A percentile compares a stretch with the other conserved stretches of the same genome.
These are phyloP conservation scores for Fusarium pseudonygamai DNA, from an alignment of 2,329 filamentous ascomycete species.

Conservation along the genomic window DNA sequence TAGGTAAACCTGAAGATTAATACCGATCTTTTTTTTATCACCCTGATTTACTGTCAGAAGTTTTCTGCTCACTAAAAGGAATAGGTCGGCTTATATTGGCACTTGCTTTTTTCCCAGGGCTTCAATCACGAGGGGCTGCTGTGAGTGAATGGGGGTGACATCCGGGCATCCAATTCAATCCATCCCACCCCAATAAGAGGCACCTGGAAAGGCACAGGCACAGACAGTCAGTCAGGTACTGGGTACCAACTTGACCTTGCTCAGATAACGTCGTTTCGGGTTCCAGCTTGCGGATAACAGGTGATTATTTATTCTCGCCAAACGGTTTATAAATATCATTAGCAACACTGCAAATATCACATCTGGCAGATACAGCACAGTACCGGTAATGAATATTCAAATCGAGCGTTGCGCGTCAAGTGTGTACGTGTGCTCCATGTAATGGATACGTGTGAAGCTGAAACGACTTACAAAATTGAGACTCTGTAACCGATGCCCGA, in stretches of 20 bases:
- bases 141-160: slow-evolving; percentile 4
- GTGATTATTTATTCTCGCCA: background rate
- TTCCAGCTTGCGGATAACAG: background rate
- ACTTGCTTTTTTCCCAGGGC: slow-evolving; percentile 1
- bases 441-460: slow-evolving; percentile 19
- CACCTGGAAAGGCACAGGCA: slow-evolving; percentile 7
- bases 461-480: slow-evolving; percentile 23
- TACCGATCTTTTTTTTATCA: background rate
- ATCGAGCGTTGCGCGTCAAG: slow-evolving; percentile 16
- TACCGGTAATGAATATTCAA: background rate
- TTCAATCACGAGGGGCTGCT: slow-evolving; percentile 14
- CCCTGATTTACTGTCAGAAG: background rate
- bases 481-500: slow-evolving; percentile 8
- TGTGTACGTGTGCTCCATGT: background rate
- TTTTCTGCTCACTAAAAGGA: background rate
- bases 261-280: background rate
- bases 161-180: background rate
- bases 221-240: background rate
- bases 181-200: background rate
- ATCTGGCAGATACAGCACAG: background rate
- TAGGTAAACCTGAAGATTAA: background rate
- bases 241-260: background rate
- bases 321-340: background rate
- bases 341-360: background rate
- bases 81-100: background rate